Percentiles rank a stretch among this genome's conserved stretches.
phyloP scores from a whole-genome alignment of 2,329 filamentous ascomycete species.

The Cladophialophora psammophila region DNA sequence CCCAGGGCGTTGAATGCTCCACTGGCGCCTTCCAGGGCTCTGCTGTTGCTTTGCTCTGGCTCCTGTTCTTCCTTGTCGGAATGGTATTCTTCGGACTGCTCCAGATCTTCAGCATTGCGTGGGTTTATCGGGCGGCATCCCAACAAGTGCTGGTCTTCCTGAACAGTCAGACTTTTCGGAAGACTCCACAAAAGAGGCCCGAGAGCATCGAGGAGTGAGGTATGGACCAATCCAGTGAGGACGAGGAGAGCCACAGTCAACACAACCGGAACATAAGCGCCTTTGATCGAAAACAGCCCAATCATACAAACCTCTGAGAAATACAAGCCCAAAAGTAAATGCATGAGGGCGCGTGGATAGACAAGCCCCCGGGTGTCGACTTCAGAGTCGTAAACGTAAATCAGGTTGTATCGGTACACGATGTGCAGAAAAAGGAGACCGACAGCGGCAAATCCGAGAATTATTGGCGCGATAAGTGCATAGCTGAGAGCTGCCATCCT shows the following conservation, averaged over 20 bases:
- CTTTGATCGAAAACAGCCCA: constrained; percentile 72
- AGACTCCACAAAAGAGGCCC: constrained; percentile 67
- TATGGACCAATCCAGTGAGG: constrained; percentile 77
- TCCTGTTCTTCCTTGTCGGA: constrained; percentile 51
- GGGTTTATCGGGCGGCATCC: background rate
- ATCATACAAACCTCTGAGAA: constrained; percentile 83
- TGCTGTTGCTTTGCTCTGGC: constrained; percentile 37
- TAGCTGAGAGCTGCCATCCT: constrained; percentile 75
- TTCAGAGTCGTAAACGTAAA: constrained; percentile 82
- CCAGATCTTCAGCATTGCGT: constrained; percentile 28
- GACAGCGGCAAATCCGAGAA: constrained; percentile 79
- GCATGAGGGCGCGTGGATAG: constrained; percentile 87
- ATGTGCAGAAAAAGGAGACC: constrained; percentile 82
- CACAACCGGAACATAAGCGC: constrained; percentile 65
- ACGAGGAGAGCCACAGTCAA: constrained; percentile 79
- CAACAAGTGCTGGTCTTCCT: constrained; percentile 30
- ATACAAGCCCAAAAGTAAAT: constrained; percentile 84
- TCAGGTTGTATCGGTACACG: constrained; percentile 87
- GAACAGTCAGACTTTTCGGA: constrained; percentile 59
- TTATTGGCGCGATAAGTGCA: constrained; percentile 83
- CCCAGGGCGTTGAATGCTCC: constrained; percentile 27
- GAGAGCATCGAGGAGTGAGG: constrained; percentile 59
- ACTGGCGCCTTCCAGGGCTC: constrained; percentile 30
- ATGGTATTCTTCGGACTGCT: constrained; percentile 46
- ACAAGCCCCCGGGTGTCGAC: constrained; percentile 88